These are phyloP conservation scores for Tricholoma sp. DNA, from an alignment of 768 basidiomycete genomes.

Conservation along the genomic window DNA sequence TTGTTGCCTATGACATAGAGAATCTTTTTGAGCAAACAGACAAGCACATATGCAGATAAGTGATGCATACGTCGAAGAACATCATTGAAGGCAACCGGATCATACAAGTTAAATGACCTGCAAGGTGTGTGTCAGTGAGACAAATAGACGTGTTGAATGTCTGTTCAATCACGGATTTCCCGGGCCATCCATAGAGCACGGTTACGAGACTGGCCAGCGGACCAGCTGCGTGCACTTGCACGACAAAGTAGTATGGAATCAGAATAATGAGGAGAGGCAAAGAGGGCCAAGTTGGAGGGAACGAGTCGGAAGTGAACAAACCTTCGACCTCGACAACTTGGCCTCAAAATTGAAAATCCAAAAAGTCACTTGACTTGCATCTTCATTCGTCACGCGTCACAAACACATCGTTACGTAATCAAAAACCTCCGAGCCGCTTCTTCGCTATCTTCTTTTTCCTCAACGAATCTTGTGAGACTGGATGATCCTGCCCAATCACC, in stretches of 20 bases:
- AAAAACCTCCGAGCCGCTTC: conserved; percentile 77
- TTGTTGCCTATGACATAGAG: conserved; percentile 57
- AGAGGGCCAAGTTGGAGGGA: conserved; percentile 5
- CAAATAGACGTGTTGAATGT: conserved; percentile 3
- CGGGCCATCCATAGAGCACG: conserved; percentile 79
- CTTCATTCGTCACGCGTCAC: too few relatives aligned
- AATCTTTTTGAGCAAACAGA: conserved; percentile 14
- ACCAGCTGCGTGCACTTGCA: conserved; percentile 72
- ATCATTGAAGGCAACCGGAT: conserved; percentile 57
- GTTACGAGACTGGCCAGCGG: conserved; percentile 57
- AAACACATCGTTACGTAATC: too few relatives aligned
- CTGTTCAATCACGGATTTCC: conserved; percentile 51
- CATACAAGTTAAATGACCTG: conserved; percentile 60
- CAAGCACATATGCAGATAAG: conserved; percentile 2
- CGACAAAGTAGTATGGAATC: conserved; percentile 29
- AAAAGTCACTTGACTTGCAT: conserved; percentile 26
- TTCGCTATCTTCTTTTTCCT: conserved; percentile 54
- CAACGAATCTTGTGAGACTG: conserved; percentile 31
- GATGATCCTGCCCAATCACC: background rate
- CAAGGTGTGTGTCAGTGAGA: conserved; percentile 19
- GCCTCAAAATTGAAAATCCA: conserved; percentile 16
- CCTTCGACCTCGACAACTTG: conserved; percentile 1
- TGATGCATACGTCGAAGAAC: conserved; percentile 54
- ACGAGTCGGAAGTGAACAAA: conserved; percentile 1
- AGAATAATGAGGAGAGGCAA: conserved; percentile 12